Evolutionary conservation across 2,329 filamentous ascomycete species (phyloP), one percentile per base, ranked within the genome.

Genomic region (Cordyceps sp.): DNA sequence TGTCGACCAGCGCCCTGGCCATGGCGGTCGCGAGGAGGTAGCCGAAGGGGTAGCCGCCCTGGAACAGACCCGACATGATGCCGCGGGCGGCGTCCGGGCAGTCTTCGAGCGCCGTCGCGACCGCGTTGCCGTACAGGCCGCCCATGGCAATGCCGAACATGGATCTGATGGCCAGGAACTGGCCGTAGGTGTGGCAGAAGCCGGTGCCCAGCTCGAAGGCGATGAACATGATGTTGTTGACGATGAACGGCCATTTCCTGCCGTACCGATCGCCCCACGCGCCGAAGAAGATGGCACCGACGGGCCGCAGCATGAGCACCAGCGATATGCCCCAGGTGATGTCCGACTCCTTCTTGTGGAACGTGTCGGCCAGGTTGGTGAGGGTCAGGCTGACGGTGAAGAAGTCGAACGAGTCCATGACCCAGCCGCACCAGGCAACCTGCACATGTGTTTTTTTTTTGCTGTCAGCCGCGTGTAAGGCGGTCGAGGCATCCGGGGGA

Each of bases 71-170:
- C 29, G 71, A 78, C 62, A 85, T 78, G 18, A 86, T 57, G 42
- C 80, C 80, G 43, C 80, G 67, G 4, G 77, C 69, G 38, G 75
- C 70, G 27, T 59, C 53, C 5, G 78, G 78, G 37, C 75, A 69
- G 45, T 83, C 80, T 46, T 88, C 82, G 9, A 88, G 63, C 0
- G 80, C 79, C 43, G 81, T 86, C 5, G 80, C 78, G 9, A 78
- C 78, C 2, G 78, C 79, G 44, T 84, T 84, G 34, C 82, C 82
- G 52, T 85, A 75, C 2, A 86, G 42, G 41, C 81, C 82, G 25
- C 82, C 82, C 81, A 88, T 88, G 43, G 81, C 80, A 27, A 88
- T 53, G 29, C 81, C 82, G 45, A 86, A 88, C 4, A 88, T 58
- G 26, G 75, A 73, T 26, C 82, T 66, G 10, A 81, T 79, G 10